Evolutionary conservation across 2,329 filamentous ascomycete species (phyloP), one percentile per base, ranked within the genome.

Genomic region (Seiridium unicorne): DNA sequence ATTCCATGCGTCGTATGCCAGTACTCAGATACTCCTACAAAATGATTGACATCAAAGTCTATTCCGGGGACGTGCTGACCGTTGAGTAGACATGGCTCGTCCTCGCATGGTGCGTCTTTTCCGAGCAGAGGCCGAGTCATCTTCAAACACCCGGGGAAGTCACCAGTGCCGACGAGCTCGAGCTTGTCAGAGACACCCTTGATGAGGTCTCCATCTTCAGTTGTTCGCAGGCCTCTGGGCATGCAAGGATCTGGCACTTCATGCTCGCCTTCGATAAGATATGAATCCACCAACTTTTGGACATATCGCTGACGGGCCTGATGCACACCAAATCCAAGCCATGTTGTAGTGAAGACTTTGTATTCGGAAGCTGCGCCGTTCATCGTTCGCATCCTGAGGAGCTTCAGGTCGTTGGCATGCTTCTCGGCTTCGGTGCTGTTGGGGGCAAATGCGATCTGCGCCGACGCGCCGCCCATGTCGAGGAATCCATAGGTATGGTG

Each of bases 1-100:
- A 98, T 89, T 58, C 95, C 93, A 68, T 99, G 95, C 0, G 95
- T 99, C 0, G 94, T 96, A 74, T 99, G 95, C 94, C 95, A 99
- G 76, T 96, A 99, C 72, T 99, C 95, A 1, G 94, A 98, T 3
- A 99, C 94, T 9, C 95, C 95, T 35, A 99, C 89, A 69, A 99
- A 99, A 73, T 97, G 96, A 69, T 99, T 99, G 42, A 98, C 89
- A 63, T 95, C 89, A 70, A 98, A 99, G 72, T 99, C 95, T 64
- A 99, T 97, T 3, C 92, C 91, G 1, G 95, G 95, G 1, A 95
- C 93, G 71, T 98, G 93, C 64, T 94, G 88, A 1, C 95, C 93
- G 67, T 97, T 92, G 44, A 99, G 81, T 40, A 99, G 79, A 74
- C 95, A 99, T 0, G 96, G 95, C 34, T 89, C 77, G 69, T 97